phyloP scores from a whole-genome alignment of 768 basidiomycete species.

The Clitopilus passeckerianus region DNA sequence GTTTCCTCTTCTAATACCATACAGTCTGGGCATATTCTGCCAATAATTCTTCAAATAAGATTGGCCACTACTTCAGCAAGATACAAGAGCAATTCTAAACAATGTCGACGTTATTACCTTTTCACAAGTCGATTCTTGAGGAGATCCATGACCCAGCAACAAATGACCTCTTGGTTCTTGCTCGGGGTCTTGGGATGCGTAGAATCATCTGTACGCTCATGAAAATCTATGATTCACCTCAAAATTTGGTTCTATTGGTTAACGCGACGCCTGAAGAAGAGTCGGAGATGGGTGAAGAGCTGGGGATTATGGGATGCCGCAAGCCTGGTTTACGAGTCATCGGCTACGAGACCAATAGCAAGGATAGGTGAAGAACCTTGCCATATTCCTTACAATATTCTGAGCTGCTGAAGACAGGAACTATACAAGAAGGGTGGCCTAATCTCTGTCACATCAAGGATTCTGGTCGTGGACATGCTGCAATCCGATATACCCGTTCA shows the following conservation, averaged over 20 bases:
- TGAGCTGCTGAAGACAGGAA: conserved; percentile 51
- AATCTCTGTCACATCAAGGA: conserved; percentile 88
- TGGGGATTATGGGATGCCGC: conserved; percentile 88
- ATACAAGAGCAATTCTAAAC: not conserved
- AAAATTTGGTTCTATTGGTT: conserved; percentile 80
- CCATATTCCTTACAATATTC: not conserved
- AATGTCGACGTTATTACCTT: conserved; percentile 55
- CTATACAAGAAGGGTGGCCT: conserved; percentile 87
- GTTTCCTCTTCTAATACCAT: not conserved
- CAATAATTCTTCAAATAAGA: not conserved
- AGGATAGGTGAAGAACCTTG: conserved; percentile 61
- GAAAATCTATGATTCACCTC: conserved; percentile 87
- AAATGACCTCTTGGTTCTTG: conserved; percentile 73
- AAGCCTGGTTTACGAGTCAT: conserved; percentile 82
- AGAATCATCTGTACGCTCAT: conserved; percentile 80
- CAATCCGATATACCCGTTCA: conserved; percentile 80
- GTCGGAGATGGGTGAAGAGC: conserved; percentile 84
- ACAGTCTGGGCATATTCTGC: not conserved
- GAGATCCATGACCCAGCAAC: conserved; percentile 70
- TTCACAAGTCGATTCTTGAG: conserved; percentile 64
- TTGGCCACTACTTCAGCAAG: not conserved
- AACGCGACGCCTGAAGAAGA: conserved; percentile 87
- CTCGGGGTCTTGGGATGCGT: conserved; percentile 87
- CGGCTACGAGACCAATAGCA: conserved; percentile 71
- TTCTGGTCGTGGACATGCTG: conserved; percentile 93